Evolutionary conservation across 2,329 filamentous ascomycete genomes (phyloP).

Genomic region (Penicillium sp.): DNA sequence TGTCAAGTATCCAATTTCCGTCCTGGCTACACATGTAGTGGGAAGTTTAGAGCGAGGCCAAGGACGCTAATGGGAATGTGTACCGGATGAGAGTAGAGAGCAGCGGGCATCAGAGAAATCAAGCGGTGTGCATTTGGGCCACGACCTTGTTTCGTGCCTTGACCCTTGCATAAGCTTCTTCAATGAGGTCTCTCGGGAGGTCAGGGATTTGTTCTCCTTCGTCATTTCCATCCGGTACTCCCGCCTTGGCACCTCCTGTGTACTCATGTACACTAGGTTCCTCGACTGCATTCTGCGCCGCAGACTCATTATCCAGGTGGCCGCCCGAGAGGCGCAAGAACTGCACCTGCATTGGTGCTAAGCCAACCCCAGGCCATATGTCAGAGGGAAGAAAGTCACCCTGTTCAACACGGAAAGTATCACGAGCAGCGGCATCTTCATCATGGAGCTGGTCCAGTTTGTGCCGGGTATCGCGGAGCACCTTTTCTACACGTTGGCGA

Average conservation of each 20-base stretch:
- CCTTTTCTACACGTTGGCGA: conserved; percentile 69
- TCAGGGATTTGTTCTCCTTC: conserved; percentile 42
- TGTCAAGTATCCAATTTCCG: background rate
- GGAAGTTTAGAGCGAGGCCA: background rate
- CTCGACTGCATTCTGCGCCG: conserved; percentile 10
- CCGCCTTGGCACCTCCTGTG: conserved; percentile 2
- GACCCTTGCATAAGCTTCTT: conserved; percentile 43
- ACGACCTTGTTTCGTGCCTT: conserved; percentile 31
- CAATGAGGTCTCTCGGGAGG: conserved; percentile 43
- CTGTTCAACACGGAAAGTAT: conserved; percentile 75
- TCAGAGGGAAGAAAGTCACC: conserved; percentile 85
- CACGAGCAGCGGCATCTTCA: conserved; percentile 68
- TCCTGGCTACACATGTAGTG: background rate
- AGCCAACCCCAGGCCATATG: conserved; percentile 73
- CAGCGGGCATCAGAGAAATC: background rate
- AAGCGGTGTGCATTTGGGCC: conserved; percentile 5
- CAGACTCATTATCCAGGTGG: conserved; percentile 27
- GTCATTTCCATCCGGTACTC: conserved; percentile 14
- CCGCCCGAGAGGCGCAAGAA: conserved; percentile 39
- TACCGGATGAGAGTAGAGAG: background rate
- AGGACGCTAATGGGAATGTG: background rate
- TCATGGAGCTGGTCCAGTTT: conserved; percentile 73
- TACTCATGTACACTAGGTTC: background rate
- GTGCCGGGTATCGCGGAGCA: conserved; percentile 74
- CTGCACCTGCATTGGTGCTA: conserved; percentile 52